Conservation (phyloP, 2,329 filamentous ascomycete genomes). For the Pseudogymnoascus sp. region DNA sequence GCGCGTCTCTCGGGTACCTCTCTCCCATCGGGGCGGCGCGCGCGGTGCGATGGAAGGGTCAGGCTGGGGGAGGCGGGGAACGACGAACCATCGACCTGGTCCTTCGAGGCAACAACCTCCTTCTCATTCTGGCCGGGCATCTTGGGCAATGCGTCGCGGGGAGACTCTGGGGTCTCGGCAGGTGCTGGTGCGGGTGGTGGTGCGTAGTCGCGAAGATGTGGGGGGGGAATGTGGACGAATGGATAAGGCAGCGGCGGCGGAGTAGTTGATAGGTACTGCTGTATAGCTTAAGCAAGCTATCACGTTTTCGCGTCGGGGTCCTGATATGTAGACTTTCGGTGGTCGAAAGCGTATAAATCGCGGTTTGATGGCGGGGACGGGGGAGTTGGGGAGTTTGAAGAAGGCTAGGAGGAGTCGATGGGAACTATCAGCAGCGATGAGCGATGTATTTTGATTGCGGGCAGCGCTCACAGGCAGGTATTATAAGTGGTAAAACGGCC, state of each 20-base stretch:
- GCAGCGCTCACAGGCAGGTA: constrained; percentile 5
- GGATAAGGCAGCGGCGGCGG: neutral
- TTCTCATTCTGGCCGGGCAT: constrained; percentile 24
- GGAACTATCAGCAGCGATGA: neutral
- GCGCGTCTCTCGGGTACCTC: neutral
- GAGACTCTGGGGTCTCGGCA: neutral
- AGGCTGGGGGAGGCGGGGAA: neutral
- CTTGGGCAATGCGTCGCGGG: constrained; percentile 7
- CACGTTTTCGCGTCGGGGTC: neutral
- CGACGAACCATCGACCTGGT: constrained; percentile 27
- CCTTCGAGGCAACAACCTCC: constrained; percentile 10
- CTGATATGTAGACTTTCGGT: neutral
- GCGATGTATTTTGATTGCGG: constrained; percentile 4
- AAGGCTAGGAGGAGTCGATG: neutral
- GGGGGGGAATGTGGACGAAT: neutral
- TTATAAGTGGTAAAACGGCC: constrained; percentile 6
- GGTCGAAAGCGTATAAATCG: neutral
- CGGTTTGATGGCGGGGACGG: neutral
- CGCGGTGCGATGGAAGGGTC: constrained; percentile 9
- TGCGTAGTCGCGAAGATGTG: neutral
- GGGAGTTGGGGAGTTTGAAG: neutral
- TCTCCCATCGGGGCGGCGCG: neutral
- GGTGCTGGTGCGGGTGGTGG: neutral
- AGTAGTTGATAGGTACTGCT: constrained; percentile 2
- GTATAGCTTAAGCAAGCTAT: neutral